phyloP scores from a whole-genome alignment of 805 yeast species.

The Saccharomycopsis babjevae region DNA sequence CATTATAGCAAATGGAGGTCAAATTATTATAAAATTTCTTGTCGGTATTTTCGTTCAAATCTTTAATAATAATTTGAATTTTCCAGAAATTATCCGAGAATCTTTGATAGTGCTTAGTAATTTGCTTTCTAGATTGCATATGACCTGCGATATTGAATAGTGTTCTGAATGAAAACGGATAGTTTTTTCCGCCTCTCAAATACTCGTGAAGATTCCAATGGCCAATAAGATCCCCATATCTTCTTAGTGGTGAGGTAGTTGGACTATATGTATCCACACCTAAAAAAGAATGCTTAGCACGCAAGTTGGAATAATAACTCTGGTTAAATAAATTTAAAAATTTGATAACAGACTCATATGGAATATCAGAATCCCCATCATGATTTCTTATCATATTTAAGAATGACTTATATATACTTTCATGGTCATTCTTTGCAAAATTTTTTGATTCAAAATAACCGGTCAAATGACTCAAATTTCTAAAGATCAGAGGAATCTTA shows the following conservation, averaged over 20 bases:
- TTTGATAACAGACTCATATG: slow-evolving; percentile 28
- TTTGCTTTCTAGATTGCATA: neutral
- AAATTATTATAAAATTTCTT: neutral
- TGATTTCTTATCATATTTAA: neutral
- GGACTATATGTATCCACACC: slow-evolving; percentile 58
- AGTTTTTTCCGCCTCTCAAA: slow-evolving; percentile 20
- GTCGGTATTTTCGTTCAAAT: neutral
- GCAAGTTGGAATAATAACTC: slow-evolving; percentile 39
- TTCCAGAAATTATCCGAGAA: neutral
- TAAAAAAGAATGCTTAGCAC: slow-evolving; percentile 47
- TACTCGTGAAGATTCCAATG: slow-evolving; percentile 63
- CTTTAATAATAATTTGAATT: neutral
- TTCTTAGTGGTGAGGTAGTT: slow-evolving; percentile 81
- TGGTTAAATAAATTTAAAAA: slow-evolving; percentile 38
- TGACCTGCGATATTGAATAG: neutral
- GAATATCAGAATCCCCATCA: slow-evolving; percentile 22
- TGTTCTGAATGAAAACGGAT: neutral
- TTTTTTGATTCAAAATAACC: slow-evolving; percentile 20
- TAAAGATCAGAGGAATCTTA: slow-evolving; percentile 43
- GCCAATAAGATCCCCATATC: slow-evolving; percentile 70
- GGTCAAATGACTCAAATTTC: slow-evolving; percentile 24
- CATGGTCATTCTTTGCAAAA: neutral
- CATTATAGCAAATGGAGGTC: neutral
- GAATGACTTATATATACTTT: neutral
- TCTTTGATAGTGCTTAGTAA: neutral